Base-by-base conservation (phyloP, 2,329 filamentous ascomycete genomes). In the Chalara sp. region DNA sequence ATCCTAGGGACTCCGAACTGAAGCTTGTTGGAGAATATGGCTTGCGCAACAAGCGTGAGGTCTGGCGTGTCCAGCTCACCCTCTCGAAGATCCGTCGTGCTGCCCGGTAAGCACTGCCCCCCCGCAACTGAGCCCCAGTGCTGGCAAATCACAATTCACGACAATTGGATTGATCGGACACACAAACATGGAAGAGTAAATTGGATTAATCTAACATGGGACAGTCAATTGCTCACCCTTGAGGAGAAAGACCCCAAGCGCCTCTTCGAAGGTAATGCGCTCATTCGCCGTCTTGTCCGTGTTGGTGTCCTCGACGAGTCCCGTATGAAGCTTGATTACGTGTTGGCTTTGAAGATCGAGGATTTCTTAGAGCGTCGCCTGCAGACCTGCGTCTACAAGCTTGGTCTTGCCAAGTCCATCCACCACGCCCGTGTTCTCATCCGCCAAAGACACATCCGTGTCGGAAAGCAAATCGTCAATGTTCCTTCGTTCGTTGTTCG, bases 321-420 rank as follows among this genome's bases (percentile, higher is more conserved):
- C 74, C 93, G 93, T 84, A 99, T 99, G 93, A 99, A 96, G 88
- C 93, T 99, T 83, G 93, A 99, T 96, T 96, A 99, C 87, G 93
- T 99, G 72, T 81, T 99, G 72, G 93, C 93, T 78, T 86, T 99
- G 58, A 95, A 96, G 84, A 87, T 95, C 69, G 93, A 99, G 79
- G 93, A 99, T 78, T 99, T 99, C 87, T 84, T 99, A 79, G 93
- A 99, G 87, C 92, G 93, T 70, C 91, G 93, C 76, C 91, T 97
- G 65, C 92, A 99, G 86, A 99, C 93, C 68, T 96, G 92, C 71
- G 93, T 99, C 75, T 97, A 96, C 87, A 97, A 99, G 88, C 91
- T 99, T 68, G 93, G 93, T 70, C 89, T 99, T 60, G 93, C 93
- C 80, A 99, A 99, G 89, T 96, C 91, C 59, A 97, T 99, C 79